A percentile compares a stretch with the other conserved stretches of the same genome.
These are phyloP conservation scores for Pseudogymnoascus sp. DNA, from an alignment of 2,329 filamentous ascomycete genomes.

Conservation along the genomic window DNA sequence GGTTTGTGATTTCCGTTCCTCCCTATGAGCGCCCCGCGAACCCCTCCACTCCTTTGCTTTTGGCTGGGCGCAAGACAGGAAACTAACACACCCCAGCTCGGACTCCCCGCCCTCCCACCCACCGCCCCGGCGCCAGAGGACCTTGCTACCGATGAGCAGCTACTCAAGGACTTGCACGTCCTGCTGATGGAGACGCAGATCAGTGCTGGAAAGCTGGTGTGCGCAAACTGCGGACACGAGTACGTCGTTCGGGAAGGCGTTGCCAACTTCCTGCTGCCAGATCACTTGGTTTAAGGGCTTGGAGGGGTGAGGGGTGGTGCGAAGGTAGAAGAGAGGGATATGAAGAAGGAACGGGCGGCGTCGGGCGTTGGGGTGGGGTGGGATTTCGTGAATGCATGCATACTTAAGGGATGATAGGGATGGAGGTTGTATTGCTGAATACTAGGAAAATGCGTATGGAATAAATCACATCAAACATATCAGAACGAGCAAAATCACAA, in stretches of 20 bases:
- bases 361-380: slow-evolving; percentile 3
- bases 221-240: slow-evolving; percentile 85
- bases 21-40: neutral
- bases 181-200: slow-evolving; percentile 86
- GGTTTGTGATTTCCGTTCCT: slow-evolving; percentile 39
- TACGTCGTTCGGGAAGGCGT: slow-evolving; percentile 94
- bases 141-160: slow-evolving; percentile 57
- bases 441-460: neutral
- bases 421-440: too few species aligned
- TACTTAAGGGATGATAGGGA: too few species aligned
- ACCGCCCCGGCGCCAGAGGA: slow-evolving; percentile 54
- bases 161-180: slow-evolving; percentile 68
- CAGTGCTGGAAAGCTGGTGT: slow-evolving; percentile 78
- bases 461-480: neutral
- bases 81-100: slow-evolving; percentile 51
- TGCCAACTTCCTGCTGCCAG: slow-evolving; percentile 89
- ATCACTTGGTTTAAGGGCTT: slow-evolving; percentile 64
- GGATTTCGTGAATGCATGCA: neutral
- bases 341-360: neutral
- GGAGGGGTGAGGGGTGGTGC: neutral
- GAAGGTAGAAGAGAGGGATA: neutral
- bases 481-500: slow-evolving; percentile 1
- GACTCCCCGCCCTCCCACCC: slow-evolving; percentile 64
- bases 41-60: neutral
- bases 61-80: slow-evolving; percentile 4